Base-by-base conservation (phyloP, 2,329 filamentous ascomycete genomes). In the Exophiala oligosperma region DNA sequence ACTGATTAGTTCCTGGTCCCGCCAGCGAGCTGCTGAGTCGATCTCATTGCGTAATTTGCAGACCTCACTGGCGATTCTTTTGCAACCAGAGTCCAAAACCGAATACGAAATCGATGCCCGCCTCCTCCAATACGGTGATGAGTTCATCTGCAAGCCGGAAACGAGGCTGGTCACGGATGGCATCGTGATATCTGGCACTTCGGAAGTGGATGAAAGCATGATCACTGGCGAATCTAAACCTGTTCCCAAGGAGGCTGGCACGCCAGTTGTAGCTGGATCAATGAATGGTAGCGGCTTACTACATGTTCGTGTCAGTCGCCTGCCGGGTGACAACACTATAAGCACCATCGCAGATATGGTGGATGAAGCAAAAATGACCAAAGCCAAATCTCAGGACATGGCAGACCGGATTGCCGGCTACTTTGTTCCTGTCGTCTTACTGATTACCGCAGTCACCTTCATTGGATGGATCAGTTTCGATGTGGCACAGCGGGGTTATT, bases 171-270 rank as follows among this genome's bases (percentile, higher is more conserved):
- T 84, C 0, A 92, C 90, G 0, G 90, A 94, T 64, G 90, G 90
- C 0, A 81, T 77, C 0, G 81, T 93, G 0, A 60, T 86, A 0
- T 73, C 74, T 1, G 90, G 90, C 0, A 75, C 73, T 0, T 86
- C 84, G 0, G 88, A 90, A 58, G 79, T 91, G 0, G 82, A 93
- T 66, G 90, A 93, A 69, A 90, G 88, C 0, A 89, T 91, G 84
- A 72, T 93, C 7, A 93, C 90, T 0, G 90, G 90, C 0, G 90
- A 94, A 68, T 79, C 83, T 0, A 71, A 72, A 0, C 84, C 83
- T 0, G 80, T 90, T 0, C 76, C 77, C 3, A 92, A 92, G 68
- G 60, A 70, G 0, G 52, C 72, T 0, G 79, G 79, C 0, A 82
- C 80, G 1, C 49, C 65, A 0, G 79, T 92, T 1, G 81, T 90